Conservation (phyloP, 345 rosid genomes). For the Corchorus capsularis region DNA sequence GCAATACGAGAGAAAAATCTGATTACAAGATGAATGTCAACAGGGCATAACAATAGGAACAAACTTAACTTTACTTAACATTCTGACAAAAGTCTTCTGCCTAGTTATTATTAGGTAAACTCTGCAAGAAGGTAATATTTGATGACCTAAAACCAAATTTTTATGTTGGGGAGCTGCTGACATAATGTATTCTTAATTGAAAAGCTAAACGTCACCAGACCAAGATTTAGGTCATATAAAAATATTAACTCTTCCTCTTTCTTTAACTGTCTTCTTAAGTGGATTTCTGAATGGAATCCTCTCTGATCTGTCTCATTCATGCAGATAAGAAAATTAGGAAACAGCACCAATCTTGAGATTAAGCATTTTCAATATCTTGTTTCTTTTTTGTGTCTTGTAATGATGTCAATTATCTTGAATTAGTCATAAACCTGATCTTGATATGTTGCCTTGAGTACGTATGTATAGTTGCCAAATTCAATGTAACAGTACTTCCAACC, state of each 20-base stretch:
- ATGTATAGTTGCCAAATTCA: too few species aligned
- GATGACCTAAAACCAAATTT: background rate
- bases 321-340: conserved; percentile 43
- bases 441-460: too few species aligned
- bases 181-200: background rate
- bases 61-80: background rate
- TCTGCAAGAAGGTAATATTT: background rate
- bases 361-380: background rate
- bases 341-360: conserved; percentile 23
- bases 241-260: conserved; percentile 6
- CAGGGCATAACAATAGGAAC: background rate
- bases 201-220: conserved; percentile 13
- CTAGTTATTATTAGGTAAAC: background rate
- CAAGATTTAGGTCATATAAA: background rate
- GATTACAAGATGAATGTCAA: background rate
- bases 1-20: background rate
- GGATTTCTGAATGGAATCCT: conserved; percentile 35
- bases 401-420: background rate
- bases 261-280: conserved; percentile 26
- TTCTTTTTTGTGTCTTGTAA: background rate
- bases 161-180: conserved; percentile 1
- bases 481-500: too few species aligned
- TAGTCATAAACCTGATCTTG: background rate
- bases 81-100: too few species aligned
- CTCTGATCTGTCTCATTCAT: background rate